Evolutionary conservation across 2,329 filamentous ascomycete genomes (phyloP).

Genomic region (Penicillium freii): DNA sequence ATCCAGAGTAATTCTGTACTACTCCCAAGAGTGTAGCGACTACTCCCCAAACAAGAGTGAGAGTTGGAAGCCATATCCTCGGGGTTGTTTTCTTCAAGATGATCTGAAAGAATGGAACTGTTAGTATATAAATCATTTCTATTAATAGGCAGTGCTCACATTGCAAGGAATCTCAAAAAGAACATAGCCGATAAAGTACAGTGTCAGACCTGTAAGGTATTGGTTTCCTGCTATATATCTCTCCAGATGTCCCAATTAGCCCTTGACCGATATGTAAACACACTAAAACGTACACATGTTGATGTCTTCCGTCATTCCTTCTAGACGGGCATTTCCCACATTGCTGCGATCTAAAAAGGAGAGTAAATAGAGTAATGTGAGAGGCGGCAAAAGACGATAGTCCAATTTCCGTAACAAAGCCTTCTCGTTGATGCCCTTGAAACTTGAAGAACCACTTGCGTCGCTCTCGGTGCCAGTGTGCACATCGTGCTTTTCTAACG

Average conservation of each 20-base stretch:
- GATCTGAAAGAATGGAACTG: constrained; percentile 10
- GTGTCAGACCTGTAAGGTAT: constrained; percentile 40
- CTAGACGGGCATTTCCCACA: constrained; percentile 8
- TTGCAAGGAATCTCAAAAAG: constrained; percentile 45
- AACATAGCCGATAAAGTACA: constrained; percentile 42
- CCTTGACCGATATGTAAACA: background rate
- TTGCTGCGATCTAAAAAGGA: constrained; percentile 6
- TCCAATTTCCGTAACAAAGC: constrained; percentile 47
- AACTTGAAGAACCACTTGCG: constrained; percentile 8
- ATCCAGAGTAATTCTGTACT: constrained; percentile 48
- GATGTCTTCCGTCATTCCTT: constrained; percentile 30
- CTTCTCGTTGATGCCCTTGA: constrained; percentile 38
- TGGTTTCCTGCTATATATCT: constrained; percentile 31
- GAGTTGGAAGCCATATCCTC: constrained; percentile 40
- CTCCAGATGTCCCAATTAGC: constrained; percentile 12
- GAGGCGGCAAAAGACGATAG: constrained; percentile 42
- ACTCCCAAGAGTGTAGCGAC: constrained; percentile 52
- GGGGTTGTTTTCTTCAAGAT: constrained; percentile 41
- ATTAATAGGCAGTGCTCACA: background rate
- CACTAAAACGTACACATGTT: constrained; percentile 35
- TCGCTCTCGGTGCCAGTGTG: background rate
- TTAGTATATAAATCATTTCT: background rate
- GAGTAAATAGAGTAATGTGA: constrained; percentile 33
- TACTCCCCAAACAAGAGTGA: constrained; percentile 51
- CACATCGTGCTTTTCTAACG: constrained; percentile 9